These are phyloP conservation scores for Russula griseocarnosa DNA, from an alignment of 768 basidiomycete species.

Conservation along the genomic window DNA sequence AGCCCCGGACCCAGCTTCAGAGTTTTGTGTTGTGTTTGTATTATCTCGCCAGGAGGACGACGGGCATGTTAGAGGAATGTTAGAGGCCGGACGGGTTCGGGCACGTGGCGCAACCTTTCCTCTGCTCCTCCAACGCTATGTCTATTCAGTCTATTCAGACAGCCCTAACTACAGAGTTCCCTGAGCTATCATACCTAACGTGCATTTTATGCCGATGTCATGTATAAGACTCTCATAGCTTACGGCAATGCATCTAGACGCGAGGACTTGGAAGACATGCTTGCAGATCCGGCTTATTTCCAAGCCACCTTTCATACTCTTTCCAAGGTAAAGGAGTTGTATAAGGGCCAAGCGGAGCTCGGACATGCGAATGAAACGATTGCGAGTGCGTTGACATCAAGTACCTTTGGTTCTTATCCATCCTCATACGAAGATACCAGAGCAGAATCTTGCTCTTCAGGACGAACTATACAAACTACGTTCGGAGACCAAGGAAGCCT, in stretches of 20 bases:
- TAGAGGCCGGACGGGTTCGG: neutral
- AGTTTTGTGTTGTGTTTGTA: conserved; percentile 71
- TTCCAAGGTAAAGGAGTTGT: conserved; percentile 65
- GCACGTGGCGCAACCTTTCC: too few species aligned
- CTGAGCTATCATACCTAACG: conserved; percentile 71
- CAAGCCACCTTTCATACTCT: conserved; percentile 84
- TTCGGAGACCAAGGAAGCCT: conserved; percentile 79
- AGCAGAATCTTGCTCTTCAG: conserved; percentile 70
- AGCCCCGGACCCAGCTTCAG: conserved; percentile 87
- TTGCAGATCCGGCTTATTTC: conserved; percentile 78
- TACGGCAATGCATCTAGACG: conserved; percentile 47
- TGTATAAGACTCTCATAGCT: neutral
- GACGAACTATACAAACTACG: conserved; percentile 72
- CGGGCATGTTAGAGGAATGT: conserved; percentile 41
- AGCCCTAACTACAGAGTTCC: conserved; percentile 51
- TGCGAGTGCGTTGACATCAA: conserved; percentile 55
- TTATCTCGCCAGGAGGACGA: conserved; percentile 79
- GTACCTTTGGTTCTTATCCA: conserved; percentile 16
- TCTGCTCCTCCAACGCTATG: neutral
- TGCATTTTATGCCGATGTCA: conserved; percentile 32
- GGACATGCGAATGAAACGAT: conserved; percentile 83
- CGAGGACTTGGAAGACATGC: conserved; percentile 85
- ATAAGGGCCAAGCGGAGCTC: conserved; percentile 72
- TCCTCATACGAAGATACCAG: conserved; percentile 39
- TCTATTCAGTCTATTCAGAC: conserved; percentile 30